A percentile compares a stretch with the other conserved stretches of the same genome.
Conservation (phyloP, 345 rosid genomes). For the Aquilaria malaccensis region DNA sequence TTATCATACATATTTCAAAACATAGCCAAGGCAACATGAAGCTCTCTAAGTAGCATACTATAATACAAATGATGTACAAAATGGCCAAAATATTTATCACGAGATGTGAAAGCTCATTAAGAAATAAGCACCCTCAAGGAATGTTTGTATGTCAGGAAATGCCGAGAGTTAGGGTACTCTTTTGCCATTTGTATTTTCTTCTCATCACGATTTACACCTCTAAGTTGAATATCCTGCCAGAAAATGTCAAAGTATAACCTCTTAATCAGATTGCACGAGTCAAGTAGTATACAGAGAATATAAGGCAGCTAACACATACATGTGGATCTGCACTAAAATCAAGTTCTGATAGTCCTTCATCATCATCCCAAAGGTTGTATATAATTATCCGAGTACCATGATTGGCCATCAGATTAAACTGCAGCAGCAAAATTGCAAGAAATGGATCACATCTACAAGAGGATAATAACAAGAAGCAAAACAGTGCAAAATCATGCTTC, state of each 20-base stretch:
- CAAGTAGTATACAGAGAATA: not conserved
- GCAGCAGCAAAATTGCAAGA: constrained; percentile 10
- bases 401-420: constrained; percentile 70
- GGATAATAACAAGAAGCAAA: not conserved
- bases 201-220: constrained; percentile 97
- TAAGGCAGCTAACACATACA: constrained; percentile 35
- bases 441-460: not conserved
- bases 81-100: too few species aligned
- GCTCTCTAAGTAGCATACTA: too few species aligned
- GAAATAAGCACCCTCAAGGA: constrained; percentile 65
- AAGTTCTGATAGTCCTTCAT: constrained; percentile 73
- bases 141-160: constrained; percentile 77
- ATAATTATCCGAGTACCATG: constrained; percentile 80
- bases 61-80: too few species aligned
- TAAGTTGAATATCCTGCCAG: constrained; percentile 88
- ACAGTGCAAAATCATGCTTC: not conserved
- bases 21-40: too few species aligned
- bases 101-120: too few species aligned
- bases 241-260: constrained; percentile 3
- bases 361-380: constrained; percentile 97
- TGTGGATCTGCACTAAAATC: constrained; percentile 70
- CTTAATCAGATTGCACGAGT: not conserved
- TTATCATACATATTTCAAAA: not conserved
- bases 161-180: constrained; percentile 72
- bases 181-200: constrained; percentile 82